A percentile compares a stretch with the other conserved stretches of the same genome.
Evolutionary conservation across 192 early-diverging fungal species (phyloP).

Genomic region (Allomyces macrogynus): DNA sequence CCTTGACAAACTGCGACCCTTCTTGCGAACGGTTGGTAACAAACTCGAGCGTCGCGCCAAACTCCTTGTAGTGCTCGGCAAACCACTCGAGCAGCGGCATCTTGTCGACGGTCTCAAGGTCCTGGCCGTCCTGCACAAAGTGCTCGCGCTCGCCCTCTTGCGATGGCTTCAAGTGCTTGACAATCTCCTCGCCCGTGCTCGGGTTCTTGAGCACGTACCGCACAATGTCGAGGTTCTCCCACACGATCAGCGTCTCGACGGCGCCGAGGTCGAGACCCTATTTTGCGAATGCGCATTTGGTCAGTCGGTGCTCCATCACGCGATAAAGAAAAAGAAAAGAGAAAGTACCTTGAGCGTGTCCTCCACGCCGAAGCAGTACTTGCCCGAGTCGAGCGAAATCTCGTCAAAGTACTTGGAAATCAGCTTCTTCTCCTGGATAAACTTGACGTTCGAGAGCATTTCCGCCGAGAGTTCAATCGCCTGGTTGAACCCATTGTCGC

Average conservation of each 20-base stretch:
- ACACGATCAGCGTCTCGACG: conserved; percentile 96
- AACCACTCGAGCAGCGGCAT: conserved; percentile 89
- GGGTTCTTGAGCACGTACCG: conserved; percentile 63
- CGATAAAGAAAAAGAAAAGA: neutral
- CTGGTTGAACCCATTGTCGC: conserved; percentile 97
- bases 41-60: conserved; percentile 82
- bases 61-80: conserved; percentile 92
- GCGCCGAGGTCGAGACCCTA: conserved; percentile 80
- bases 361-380: conserved; percentile 84
- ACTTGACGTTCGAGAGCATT: conserved; percentile 86
- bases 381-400: conserved; percentile 89
- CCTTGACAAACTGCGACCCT: conserved; percentile 92
- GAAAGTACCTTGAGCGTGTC: conserved; percentile 70
- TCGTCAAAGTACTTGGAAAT: conserved; percentile 92
- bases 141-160: conserved; percentile 61
- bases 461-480: conserved; percentile 87
- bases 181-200: conserved; percentile 35
- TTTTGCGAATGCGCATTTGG: neutral
- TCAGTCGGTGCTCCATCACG: no score
- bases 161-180: conserved; percentile 58
- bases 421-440: conserved; percentile 96
- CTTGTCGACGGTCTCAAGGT: conserved; percentile 66
- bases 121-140: conserved; percentile 48
- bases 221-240: conserved; percentile 74
- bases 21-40: conserved; percentile 89